Evolutionary conservation across 305 asterid species (phyloP).

Genomic region (Plantago rigida): DNA sequence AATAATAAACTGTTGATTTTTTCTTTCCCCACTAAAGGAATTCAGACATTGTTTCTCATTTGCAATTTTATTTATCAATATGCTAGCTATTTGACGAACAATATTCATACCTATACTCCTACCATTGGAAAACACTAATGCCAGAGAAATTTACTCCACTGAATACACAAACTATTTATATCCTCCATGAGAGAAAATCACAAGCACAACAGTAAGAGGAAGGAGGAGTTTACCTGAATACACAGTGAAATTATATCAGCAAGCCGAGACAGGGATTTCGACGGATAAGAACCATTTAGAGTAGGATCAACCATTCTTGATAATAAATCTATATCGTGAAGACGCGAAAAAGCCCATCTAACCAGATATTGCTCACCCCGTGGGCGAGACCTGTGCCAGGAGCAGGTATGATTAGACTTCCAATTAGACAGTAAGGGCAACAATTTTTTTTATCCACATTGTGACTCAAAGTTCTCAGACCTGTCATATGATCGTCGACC

Average conservation of each 20-base stretch:
- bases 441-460: background rate
- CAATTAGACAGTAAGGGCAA: conserved; percentile 1
- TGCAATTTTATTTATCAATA: too few relatives aligned
- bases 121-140: too few relatives aligned
- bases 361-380: conserved; percentile 70
- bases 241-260: conserved; percentile 88
- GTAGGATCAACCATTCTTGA: conserved; percentile 91
- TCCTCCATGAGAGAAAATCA: background rate
- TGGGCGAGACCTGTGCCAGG: conserved; percentile 49
- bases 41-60: too few relatives aligned
- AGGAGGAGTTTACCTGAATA: conserved; percentile 51
- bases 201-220: background rate
- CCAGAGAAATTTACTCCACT: too few relatives aligned
- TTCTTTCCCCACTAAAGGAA: too few relatives aligned
- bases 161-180: too few relatives aligned
- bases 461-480: conserved; percentile 27
- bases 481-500: conserved; percentile 83
- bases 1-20: too few relatives aligned
- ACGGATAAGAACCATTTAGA: conserved; percentile 60
- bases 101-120: too few relatives aligned
- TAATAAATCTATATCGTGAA: conserved; percentile 74
- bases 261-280: conserved; percentile 80
- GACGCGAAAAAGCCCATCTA: conserved; percentile 79
- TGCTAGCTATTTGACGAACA: too few relatives aligned
- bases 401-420: conserved; percentile 2